These are phyloP conservation scores for Bruguiera sexangula DNA, from an alignment of 345 rosid genomes.

Conservation along the genomic window DNA sequence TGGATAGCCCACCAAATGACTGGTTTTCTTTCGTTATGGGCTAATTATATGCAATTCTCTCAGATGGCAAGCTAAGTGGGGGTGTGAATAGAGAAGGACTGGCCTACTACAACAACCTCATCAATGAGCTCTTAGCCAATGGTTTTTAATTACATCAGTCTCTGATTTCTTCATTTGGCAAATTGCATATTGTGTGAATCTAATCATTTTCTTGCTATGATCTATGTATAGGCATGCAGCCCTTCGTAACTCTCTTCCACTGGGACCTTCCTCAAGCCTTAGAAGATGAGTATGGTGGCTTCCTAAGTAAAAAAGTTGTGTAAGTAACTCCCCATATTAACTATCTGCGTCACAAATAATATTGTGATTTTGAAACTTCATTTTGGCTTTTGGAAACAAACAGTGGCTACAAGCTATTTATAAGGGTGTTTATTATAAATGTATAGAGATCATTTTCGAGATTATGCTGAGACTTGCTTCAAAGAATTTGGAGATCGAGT, in stretches of 20 bases:
- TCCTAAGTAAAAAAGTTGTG: constrained; percentile 9
- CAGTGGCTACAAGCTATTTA: too few species aligned
- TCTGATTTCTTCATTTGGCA: too few species aligned
- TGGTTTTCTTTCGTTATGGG: too few species aligned
- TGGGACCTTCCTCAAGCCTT: constrained; percentile 17
- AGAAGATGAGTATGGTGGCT: constrained; percentile 16
- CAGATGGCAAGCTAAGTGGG: constrained; percentile 2
- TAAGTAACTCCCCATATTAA: background rate
- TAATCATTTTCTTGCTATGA: too few species aligned
- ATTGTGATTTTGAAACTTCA: too few species aligned
- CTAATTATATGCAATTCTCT: background rate
- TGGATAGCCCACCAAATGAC: too few species aligned
- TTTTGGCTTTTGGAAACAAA: too few species aligned
- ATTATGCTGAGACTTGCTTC: constrained; percentile 4
- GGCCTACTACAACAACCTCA: constrained; percentile 13
- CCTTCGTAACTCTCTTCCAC: constrained; percentile 11
- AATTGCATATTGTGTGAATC: too few species aligned
- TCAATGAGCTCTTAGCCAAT: constrained; percentile 3
- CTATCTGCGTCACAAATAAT: too few species aligned
- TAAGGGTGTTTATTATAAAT: too few species aligned
- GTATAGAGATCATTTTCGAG: constrained; percentile 3
- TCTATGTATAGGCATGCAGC: background rate
- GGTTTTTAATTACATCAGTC: background rate
- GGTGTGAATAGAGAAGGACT: constrained; percentile 12
- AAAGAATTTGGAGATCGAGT: constrained; percentile 17